A percentile compares a stretch with the other conserved stretches of the same genome.
Evolutionary conservation across 179 eudicot species (phyloP).

Genomic region (Carnegiea gigantea): DNA sequence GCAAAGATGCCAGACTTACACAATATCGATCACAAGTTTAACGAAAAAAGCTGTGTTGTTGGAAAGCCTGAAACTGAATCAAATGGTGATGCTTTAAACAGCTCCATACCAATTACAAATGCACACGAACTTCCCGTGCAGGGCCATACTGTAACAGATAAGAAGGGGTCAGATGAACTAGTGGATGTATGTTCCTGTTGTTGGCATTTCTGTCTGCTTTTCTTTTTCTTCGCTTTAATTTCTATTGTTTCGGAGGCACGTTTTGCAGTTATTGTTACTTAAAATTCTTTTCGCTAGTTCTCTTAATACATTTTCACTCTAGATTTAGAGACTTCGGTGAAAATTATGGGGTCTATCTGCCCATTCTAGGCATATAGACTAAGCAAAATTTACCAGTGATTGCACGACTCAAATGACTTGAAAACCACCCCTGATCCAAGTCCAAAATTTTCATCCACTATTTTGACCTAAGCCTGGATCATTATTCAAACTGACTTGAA

Average conservation of each 20-base stretch:
- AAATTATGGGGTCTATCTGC: neutral
- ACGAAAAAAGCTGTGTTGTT: neutral
- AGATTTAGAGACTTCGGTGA: neutral
- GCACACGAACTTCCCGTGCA: slow-evolving; percentile 24
- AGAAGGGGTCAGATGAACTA: slow-evolving; percentile 33
- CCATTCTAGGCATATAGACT: neutral
- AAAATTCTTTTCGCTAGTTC: neutral
- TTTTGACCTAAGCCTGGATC: neutral
- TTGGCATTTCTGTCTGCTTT: neutral
- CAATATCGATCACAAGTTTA: neutral
- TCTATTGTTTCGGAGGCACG: neutral
- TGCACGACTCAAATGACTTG: neutral
- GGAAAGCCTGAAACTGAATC: slow-evolving; percentile 17
- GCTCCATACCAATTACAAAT: slow-evolving; percentile 12
- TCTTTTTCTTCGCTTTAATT: neutral
- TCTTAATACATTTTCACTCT: neutral
- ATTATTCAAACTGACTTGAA: neutral
- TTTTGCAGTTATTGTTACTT: neutral
- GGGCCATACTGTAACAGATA: slow-evolving; percentile 16
- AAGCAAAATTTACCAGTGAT: neutral
- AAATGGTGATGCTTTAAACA: slow-evolving; percentile 16
- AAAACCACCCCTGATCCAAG: neutral
- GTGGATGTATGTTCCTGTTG: slow-evolving; percentile 39
- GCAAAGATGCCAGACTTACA: slow-evolving; percentile 13
- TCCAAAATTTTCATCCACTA: neutral